These are phyloP conservation scores for Candida bentonensis DNA, from an alignment of 805 yeast genomes.

Conservation along the genomic window DNA sequence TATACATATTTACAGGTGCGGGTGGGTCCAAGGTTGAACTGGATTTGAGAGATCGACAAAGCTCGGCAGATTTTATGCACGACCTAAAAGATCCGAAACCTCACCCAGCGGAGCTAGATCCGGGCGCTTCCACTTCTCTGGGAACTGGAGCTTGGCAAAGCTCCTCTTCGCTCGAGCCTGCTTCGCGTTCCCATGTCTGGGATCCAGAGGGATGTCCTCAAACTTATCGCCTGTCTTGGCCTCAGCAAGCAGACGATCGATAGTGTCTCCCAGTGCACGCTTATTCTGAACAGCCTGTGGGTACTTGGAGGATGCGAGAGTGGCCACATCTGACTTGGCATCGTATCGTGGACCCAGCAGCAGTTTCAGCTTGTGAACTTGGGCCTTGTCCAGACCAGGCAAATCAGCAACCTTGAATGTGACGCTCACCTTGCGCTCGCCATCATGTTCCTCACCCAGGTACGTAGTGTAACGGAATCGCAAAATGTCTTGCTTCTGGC, in stretches of 20 bases:
- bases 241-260: slow-evolving; percentile 47
- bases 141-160: slow-evolving; percentile 37
- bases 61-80: too few relatives aligned
- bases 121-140: slow-evolving; percentile 67
- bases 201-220: slow-evolving; percentile 69
- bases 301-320: slow-evolving; percentile 50
- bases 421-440: slow-evolving; percentile 55
- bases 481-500: slow-evolving; percentile 22
- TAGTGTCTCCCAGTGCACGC: slow-evolving; percentile 48
- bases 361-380: slow-evolving; percentile 62
- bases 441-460: slow-evolving; percentile 58
- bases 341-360: slow-evolving; percentile 71
- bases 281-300: slow-evolving; percentile 80
- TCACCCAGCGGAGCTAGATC: slow-evolving; percentile 49
- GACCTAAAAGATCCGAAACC: slow-evolving; percentile 14
- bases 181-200: slow-evolving; percentile 45
- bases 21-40: slow-evolving; percentile 1
- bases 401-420: slow-evolving; percentile 30
- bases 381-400: slow-evolving; percentile 31
- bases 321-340: slow-evolving; percentile 41
- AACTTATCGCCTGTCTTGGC: slow-evolving; percentile 51
- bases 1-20: slow-evolving; percentile 3
- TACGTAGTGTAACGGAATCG: slow-evolving; percentile 59
- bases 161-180: slow-evolving; percentile 28
- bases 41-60: too few relatives aligned